A percentile compares a stretch with the other conserved stretches of the same genome.
Conservation (phyloP, 2,329 filamentous ascomycete genomes). For the Colletotrichum coccodes region DNA sequence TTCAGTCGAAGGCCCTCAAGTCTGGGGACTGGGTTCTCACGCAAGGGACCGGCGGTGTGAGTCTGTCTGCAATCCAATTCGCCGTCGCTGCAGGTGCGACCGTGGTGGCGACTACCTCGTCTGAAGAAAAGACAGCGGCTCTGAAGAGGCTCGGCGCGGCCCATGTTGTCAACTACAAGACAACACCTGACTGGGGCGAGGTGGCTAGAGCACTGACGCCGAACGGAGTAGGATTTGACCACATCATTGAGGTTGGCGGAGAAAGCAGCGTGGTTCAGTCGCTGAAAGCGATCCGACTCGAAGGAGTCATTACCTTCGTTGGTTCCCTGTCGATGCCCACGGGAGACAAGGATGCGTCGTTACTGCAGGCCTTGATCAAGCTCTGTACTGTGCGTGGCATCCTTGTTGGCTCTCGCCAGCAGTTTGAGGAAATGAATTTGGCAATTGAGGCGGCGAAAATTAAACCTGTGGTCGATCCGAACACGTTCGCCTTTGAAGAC, state of each 20-base stretch:
- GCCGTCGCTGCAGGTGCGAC: slow-evolving; percentile 60
- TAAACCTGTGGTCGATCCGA: too few species aligned
- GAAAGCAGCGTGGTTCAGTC: not conserved
- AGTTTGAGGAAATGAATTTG: too few species aligned
- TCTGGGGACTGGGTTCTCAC: slow-evolving; percentile 57
- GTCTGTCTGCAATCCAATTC: slow-evolving; percentile 55
- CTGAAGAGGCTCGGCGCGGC: slow-evolving; percentile 64
- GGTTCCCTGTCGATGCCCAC: not conserved
- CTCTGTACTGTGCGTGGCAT: not conserved
- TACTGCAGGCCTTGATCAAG: too few species aligned
- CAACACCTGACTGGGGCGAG: slow-evolving; percentile 63
- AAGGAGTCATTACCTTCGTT: not conserved
- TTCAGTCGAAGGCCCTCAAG: slow-evolving; percentile 44
- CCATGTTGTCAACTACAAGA: slow-evolving; percentile 67
- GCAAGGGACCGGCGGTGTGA: slow-evolving; percentile 64
- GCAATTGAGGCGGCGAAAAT: too few species aligned
- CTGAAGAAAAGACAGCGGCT: slow-evolving; percentile 55
- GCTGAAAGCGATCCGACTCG: not conserved
- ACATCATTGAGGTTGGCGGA: not conserved
- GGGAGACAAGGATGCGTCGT: too few species aligned
- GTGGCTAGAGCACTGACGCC: slow-evolving; percentile 58
- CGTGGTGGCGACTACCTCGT: slow-evolving; percentile 68
- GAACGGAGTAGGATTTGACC: not conserved
- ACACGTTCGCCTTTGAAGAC: too few species aligned
- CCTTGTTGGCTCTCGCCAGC: not conserved